Conservation (phyloP, 1,139 yeast genomes). For the Blastobotrys aristatus region DNA sequence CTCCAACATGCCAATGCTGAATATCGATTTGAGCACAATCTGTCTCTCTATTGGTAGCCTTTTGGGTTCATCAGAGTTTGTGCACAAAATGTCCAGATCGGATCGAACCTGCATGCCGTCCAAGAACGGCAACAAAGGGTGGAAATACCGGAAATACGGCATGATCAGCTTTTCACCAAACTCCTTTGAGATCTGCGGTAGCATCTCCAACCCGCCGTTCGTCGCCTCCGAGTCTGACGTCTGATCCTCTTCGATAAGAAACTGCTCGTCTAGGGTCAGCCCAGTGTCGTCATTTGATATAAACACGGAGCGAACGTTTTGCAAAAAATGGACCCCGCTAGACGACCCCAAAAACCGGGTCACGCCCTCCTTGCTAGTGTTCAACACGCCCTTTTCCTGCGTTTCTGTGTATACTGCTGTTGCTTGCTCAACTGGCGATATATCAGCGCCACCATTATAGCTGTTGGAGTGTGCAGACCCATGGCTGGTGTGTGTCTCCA, state of each 20-base stretch:
- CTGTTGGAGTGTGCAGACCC: not conserved
- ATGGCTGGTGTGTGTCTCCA: not conserved
- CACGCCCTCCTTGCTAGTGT: constrained; percentile 12
- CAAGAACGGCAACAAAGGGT: constrained; percentile 18
- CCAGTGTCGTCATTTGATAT: constrained; percentile 8
- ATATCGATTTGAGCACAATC: constrained; percentile 10
- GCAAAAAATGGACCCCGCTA: constrained; percentile 17
- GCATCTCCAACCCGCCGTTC: not conserved
- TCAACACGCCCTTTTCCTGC: constrained; percentile 16
- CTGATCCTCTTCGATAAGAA: constrained; percentile 9
- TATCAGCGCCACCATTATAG: no score
- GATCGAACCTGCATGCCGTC: constrained; percentile 14
- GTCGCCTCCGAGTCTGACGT: constrained; percentile 3
- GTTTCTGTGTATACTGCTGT: constrained; percentile 8
- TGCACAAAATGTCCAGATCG: constrained; percentile 9
- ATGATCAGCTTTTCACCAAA: constrained; percentile 10
- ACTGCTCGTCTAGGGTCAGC: constrained; percentile 12
- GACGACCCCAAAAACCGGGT: constrained; percentile 17
- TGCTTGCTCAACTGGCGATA: not conserved
- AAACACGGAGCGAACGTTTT: constrained; percentile 14
- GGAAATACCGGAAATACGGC: constrained; percentile 20
- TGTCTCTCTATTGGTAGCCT: constrained; percentile 2
- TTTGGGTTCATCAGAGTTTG: not conserved
- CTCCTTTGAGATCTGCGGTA: not conserved
- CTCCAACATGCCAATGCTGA: constrained; percentile 14